phyloP scores from a whole-genome alignment of 2,329 filamentous ascomycete genomes.

The Apiospora marii region DNA sequence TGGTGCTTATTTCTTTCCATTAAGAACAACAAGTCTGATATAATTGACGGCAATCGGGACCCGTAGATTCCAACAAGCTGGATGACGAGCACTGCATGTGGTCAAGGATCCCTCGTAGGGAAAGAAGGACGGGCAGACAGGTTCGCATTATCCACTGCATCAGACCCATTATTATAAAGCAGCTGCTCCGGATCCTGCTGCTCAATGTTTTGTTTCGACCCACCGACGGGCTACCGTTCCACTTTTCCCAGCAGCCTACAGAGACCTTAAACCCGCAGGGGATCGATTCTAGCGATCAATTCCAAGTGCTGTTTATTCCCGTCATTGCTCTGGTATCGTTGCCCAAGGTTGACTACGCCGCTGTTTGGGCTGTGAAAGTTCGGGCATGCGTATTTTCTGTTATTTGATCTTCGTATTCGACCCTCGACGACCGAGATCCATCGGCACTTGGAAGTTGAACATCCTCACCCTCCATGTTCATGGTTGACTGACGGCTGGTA shows the following conservation, averaged over 20 bases:
- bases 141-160: neutral
- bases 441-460: neutral
- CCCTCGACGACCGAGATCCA: neutral
- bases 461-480: neutral
- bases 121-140: too few species aligned
- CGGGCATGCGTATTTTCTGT: too few species aligned
- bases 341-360: too few species aligned
- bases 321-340: too few species aligned
- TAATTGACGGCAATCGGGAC: too few species aligned
- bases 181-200: neutral
- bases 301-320: too few species aligned
- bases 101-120: too few species aligned
- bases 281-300: neutral
- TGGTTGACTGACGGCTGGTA: neutral
- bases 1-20: neutral
- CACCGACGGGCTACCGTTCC: neutral
- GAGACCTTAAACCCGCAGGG: neutral
- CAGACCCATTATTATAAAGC: constrained; percentile 4
- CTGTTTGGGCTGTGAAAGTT: neutral
- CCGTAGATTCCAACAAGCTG: neutral
- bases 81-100: too few species aligned
- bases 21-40: too few species aligned
- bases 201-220: constrained; percentile 15
- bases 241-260: neutral
- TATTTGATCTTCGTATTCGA: neutral